Evolutionary conservation across 768 basidiomycete species (phyloP).

Genomic region (Auricularia cornea): DNA sequence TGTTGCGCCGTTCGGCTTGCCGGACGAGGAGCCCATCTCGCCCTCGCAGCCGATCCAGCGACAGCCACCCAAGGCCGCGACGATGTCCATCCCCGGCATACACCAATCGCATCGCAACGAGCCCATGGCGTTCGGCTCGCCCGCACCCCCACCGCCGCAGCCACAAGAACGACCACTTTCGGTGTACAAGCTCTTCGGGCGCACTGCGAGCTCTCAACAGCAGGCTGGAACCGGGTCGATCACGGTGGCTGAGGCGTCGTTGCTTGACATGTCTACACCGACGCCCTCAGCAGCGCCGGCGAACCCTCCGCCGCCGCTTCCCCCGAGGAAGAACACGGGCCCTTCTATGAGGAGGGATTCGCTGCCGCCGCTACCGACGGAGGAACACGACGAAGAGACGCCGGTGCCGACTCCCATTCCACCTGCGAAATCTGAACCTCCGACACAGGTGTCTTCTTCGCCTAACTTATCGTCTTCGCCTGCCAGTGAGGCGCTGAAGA

Average conservation of each 20-base stretch:
- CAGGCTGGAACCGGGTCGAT: not conserved
- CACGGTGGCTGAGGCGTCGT: slow-evolving; percentile 1
- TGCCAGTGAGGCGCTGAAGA: slow-evolving; percentile 50
- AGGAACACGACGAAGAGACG: slow-evolving; percentile 24
- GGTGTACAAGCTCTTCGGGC: slow-evolving; percentile 67
- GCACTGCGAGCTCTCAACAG: slow-evolving; percentile 23
- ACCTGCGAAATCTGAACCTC: no score
- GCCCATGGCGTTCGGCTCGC: slow-evolving; percentile 76
- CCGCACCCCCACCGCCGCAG: slow-evolving; percentile 32
- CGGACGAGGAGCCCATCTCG: not conserved
- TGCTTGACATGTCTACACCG: slow-evolving; percentile 10
- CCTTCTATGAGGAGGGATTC: not conserved
- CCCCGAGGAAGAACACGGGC: slow-evolving; percentile 31
- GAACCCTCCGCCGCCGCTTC: slow-evolving; percentile 33
- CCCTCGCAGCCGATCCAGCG: slow-evolving; percentile 47
- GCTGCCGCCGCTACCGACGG: slow-evolving; percentile 40
- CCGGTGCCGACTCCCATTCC: slow-evolving; percentile 21
- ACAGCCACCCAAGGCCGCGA: slow-evolving; percentile 65
- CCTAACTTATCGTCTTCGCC: slow-evolving; percentile 24
- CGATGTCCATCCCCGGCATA: slow-evolving; percentile 83
- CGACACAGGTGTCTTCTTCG: slow-evolving; percentile 9
- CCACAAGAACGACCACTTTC: no score
- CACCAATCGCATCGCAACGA: slow-evolving; percentile 80
- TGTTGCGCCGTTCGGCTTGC: slow-evolving; percentile 14
- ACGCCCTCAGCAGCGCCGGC: slow-evolving; percentile 15